Base-by-base conservation (phyloP, 1,139 yeast genomes). In the Geotrichum cucujoidarum region DNA sequence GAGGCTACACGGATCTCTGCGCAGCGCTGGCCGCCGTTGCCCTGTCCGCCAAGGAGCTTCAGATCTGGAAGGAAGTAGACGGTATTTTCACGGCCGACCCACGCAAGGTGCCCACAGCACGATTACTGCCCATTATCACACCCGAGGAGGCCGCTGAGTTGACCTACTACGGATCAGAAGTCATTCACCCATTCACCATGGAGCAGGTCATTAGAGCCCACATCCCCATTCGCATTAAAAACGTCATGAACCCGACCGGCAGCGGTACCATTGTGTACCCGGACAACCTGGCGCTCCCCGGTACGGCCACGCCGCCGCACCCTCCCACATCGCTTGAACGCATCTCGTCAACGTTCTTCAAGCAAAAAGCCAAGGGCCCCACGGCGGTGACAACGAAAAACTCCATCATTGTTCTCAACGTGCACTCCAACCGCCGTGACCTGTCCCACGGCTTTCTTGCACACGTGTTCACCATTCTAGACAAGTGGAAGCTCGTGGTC, bases 1-100 rank as follows among this genome's bases (percentile, higher is more conserved):
- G 98, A 64, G 98, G 98, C 22, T 92, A 92, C 67, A 92, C 98
- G 14, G 98, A 92, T 66, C 72, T 92, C 57, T 92, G 98, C 73
- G 98, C 98, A 16, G 98, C 98, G 0, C 75, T 92, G 62, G 78
- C 89, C 36, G 97, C 98, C 0, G 97, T 92, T 27, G 98, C 97
- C 1, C 69, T 84, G 47, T 80, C 76, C 57, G 97, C 97, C 1
- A 95, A 88, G 43, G 98, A 92, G 68, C 73, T 92, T 50, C 98
- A 92, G 70, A 87, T 92, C 43, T 92, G 98, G 98, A 92, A 92
- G 62, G 98, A 92, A 71, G 98, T 92, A 45, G 98, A 92, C 65
- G 98, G 98, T 58, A 92, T 92, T 40, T 92, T 92, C 71, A 90
- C 98, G 0, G 98, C 98, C 1, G 98, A 92, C 65, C 98, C 98